Evolutionary conservation across 2,329 filamentous ascomycete species (phyloP).

Genomic region (Fusarium xylarioides): DNA sequence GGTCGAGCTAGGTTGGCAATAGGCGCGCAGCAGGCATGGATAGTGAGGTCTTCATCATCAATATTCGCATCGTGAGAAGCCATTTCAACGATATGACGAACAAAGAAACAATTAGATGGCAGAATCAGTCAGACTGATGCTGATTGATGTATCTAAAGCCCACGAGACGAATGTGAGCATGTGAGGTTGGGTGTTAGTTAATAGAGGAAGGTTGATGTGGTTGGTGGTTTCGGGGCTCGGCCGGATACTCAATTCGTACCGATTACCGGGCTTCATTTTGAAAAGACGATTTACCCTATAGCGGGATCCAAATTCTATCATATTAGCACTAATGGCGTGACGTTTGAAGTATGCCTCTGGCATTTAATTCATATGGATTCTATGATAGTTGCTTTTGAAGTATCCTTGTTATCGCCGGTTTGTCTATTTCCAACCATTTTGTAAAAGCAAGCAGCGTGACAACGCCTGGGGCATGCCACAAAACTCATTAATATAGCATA

Average conservation of each 20-base stretch:
- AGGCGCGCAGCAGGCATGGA: slow-evolving; percentile 52
- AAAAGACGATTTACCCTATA: neutral
- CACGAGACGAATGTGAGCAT: neutral
- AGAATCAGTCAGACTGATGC: neutral
- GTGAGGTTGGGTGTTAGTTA: slow-evolving; percentile 16
- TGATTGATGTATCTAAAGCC: neutral
- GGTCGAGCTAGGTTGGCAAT: slow-evolving; percentile 52
- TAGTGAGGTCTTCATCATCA: slow-evolving; percentile 48
- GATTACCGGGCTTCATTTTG: slow-evolving; percentile 10
- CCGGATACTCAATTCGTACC: slow-evolving; percentile 19
- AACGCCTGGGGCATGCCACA: accelerated
- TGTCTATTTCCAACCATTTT: neutral
- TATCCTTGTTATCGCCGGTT: neutral
- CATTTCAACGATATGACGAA: slow-evolving; percentile 17
- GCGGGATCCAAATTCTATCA: neutral
- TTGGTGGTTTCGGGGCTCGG: slow-evolving; percentile 26
- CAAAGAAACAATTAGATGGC: neutral
- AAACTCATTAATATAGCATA: neutral
- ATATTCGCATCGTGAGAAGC: slow-evolving; percentile 24
- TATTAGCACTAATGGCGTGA: neutral
- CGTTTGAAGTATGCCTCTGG: neutral
- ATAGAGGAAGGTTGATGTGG: slow-evolving; percentile 9
- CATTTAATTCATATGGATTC: neutral
- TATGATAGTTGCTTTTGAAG: neutral
- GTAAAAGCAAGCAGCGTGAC: neutral